Conservation (phyloP, 345 rosid species). For the Citrus sp. region DNA sequence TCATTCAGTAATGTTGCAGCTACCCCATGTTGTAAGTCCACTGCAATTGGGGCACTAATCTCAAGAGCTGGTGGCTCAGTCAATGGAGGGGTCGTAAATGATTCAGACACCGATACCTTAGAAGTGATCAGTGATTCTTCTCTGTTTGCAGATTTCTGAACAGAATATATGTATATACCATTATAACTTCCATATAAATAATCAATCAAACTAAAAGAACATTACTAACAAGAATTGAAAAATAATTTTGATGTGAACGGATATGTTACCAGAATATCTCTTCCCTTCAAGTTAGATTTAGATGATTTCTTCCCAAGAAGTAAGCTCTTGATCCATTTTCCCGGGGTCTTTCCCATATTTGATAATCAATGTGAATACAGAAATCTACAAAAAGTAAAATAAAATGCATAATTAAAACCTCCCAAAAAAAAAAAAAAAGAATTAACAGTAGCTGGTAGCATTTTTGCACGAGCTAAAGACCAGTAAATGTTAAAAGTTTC, state of each 20-base stretch:
- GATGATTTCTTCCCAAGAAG: conserved; percentile 67
- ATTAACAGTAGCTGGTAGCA: too few species aligned
- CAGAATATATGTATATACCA: conserved; percentile 8
- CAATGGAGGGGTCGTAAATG: conserved; percentile 29
- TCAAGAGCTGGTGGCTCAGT: conserved; percentile 28
- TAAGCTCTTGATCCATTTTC: conserved; percentile 74
- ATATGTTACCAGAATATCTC: conserved; percentile 41
- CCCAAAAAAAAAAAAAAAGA: background rate
- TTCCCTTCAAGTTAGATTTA: conserved; percentile 52
- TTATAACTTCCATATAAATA: conserved; percentile 4
- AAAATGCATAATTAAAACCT: background rate
- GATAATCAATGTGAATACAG: background rate
- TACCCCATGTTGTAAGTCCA: conserved; percentile 23
- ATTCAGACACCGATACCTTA: conserved; percentile 34
- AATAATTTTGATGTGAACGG: background rate
- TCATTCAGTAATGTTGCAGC: conserved; percentile 25
- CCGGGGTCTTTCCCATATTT: conserved; percentile 76
- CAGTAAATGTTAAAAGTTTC: background rate
- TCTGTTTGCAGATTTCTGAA: conserved; percentile 49
- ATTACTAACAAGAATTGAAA: background rate
- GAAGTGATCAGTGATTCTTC: conserved; percentile 47
- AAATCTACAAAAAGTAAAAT: conserved; percentile 14
- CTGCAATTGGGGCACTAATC: conserved; percentile 24
- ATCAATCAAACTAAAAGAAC: background rate
- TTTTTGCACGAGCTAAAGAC: background rate